Conservation (phyloP, 495 filamentous ascomycete species). For the Aspergillus leporis region DNA sequence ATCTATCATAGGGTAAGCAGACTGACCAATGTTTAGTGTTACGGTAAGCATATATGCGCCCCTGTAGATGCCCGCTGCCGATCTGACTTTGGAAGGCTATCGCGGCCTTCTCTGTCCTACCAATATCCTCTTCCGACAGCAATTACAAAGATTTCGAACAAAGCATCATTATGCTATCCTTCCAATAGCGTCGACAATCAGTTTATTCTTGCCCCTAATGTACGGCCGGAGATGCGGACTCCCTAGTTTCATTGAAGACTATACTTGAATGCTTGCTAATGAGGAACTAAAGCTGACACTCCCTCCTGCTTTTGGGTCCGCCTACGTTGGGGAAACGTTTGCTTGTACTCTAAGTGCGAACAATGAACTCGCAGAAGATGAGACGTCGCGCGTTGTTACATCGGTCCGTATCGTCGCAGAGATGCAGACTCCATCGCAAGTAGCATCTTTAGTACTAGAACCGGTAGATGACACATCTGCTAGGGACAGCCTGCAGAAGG, state of each 20-base stretch:
- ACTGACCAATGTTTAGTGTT: slow-evolving; percentile 43
- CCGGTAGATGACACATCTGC: slow-evolving; percentile 35
- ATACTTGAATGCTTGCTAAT: slow-evolving; percentile 2
- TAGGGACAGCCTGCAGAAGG: slow-evolving; percentile 56
- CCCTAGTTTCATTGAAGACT: background rate
- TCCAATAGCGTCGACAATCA: slow-evolving; percentile 45
- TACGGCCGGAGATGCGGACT: slow-evolving; percentile 25
- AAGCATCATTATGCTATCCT: slow-evolving; percentile 55
- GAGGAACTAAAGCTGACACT: slow-evolving; percentile 65
- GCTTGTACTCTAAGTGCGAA: slow-evolving; percentile 91
- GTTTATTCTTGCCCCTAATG: slow-evolving; percentile 63
- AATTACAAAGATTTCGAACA: slow-evolving; percentile 48
- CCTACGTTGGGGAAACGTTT: slow-evolving; percentile 95
- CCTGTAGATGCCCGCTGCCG: background rate
- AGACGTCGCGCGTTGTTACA: slow-evolving; percentile 57
- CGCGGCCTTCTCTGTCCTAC: slow-evolving; percentile 55
- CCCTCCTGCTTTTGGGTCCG: slow-evolving; percentile 87
- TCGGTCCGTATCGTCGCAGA: slow-evolving; percentile 83
- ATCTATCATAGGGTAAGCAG: slow-evolving; percentile 8
- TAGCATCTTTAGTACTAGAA: slow-evolving; percentile 55
- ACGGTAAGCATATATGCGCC: slow-evolving; percentile 41
- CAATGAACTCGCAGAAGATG: slow-evolving; percentile 65
- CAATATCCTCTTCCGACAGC: slow-evolving; percentile 58
- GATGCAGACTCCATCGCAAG: slow-evolving; percentile 85
- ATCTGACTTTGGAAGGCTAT: slow-evolving; percentile 45